A percentile compares a stretch with the other conserved stretches of the same genome.
These are phyloP conservation scores for Rickenella mellea DNA, from an alignment of 768 basidiomycete genomes.

Conservation along the genomic window DNA sequence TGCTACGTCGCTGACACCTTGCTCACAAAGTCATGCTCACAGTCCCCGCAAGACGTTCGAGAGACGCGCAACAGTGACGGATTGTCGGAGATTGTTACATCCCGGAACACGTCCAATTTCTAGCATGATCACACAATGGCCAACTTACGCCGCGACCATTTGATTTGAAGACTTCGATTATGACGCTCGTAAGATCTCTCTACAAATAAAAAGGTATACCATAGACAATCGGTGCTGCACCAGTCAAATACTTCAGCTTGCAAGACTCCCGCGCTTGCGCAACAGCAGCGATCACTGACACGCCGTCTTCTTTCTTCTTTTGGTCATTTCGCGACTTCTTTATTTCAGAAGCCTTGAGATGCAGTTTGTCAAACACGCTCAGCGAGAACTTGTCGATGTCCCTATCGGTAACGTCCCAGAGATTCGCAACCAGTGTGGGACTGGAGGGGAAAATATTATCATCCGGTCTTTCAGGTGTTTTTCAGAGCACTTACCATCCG, in stretches of 20 bases:
- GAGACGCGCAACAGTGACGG: too few species aligned
- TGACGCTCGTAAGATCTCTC: neutral
- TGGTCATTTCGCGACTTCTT: conserved; percentile 8
- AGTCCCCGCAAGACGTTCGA: too few species aligned
- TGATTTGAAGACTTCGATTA: too few species aligned
- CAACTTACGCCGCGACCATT: too few species aligned
- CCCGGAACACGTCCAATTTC: too few species aligned
- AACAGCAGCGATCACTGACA: conserved; percentile 66
- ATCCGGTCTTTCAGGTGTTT: too few species aligned
- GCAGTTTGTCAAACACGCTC: conserved; percentile 68
- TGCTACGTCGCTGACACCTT: too few species aligned
- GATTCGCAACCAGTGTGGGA: conserved; percentile 85
- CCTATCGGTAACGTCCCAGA: conserved; percentile 98
- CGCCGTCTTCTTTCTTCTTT: conserved; percentile 16
- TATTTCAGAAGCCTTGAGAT: conserved; percentile 30
- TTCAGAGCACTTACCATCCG: conserved; percentile 78
- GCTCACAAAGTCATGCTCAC: too few species aligned
- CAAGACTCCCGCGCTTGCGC: conserved; percentile 71
- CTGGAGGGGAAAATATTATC: conserved; percentile 19
- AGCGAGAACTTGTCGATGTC: conserved; percentile 93
- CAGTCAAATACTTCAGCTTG: conserved; percentile 89
- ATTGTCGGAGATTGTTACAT: too few species aligned
- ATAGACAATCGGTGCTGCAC: conserved; percentile 90
- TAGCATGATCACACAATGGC: too few species aligned
- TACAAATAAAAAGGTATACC: conserved; percentile 88